Conservation (phyloP, 345 rosid genomes). For the Eucalyptus melliodora region DNA sequence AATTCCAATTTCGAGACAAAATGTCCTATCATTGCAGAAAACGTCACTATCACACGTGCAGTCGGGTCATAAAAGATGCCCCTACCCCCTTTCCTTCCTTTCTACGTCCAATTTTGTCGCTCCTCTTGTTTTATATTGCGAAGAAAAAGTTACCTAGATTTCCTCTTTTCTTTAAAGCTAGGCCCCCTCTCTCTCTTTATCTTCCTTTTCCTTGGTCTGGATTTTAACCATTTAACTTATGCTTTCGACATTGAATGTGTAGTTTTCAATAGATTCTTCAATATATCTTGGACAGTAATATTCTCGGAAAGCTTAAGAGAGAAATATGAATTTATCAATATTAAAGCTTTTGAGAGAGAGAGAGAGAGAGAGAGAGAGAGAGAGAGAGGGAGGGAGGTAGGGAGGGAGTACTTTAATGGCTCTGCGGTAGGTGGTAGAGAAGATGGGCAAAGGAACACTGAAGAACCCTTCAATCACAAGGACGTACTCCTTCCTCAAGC, state of each 20-base stretch:
- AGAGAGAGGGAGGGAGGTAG: too few relatives aligned
- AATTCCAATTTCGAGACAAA: neutral
- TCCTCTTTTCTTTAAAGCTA: neutral
- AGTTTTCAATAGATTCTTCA: neutral
- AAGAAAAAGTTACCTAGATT: neutral
- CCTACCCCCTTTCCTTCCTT: neutral
- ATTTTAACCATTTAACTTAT: neutral
- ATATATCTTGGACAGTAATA: neutral
- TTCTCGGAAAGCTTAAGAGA: neutral
- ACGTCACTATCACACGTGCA: slow-evolving; percentile 3
- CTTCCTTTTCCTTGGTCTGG: neutral
- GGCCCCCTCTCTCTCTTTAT: neutral
- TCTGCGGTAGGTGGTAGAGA: slow-evolving; percentile 67
- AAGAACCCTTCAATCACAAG: slow-evolving; percentile 91
- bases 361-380: neutral
- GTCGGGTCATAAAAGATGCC: neutral
- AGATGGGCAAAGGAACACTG: slow-evolving; percentile 59
- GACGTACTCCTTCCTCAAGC: slow-evolving; percentile 74
- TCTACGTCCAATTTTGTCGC: neutral
- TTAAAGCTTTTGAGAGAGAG: neutral
- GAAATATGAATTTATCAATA: neutral
- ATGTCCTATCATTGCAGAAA: neutral
- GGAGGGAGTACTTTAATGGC: slow-evolving; percentile 29
- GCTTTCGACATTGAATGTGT: neutral
- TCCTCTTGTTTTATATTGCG: neutral